These are phyloP conservation scores for Beta lomatogona DNA, from an alignment of 179 eudicot genomes.

Conservation along the genomic window DNA sequence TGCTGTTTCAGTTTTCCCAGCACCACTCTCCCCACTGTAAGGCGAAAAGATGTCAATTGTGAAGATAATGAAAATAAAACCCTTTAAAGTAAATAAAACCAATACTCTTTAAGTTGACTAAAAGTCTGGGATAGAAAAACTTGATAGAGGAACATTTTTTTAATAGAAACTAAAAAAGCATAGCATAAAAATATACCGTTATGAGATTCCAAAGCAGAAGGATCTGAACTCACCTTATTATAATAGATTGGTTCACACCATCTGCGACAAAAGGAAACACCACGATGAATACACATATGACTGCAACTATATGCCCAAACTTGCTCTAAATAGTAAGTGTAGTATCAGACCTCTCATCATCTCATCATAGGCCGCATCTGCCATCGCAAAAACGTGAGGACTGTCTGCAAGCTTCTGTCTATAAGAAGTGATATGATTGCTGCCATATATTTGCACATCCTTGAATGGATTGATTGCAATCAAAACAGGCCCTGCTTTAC, in stretches of 20 bases:
- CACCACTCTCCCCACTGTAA: slow-evolving; percentile 96
- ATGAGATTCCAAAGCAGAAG: slow-evolving; percentile 1
- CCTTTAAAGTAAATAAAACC: neutral
- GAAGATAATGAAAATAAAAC: neutral
- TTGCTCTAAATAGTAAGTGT: neutral
- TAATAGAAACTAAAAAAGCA: slow-evolving; percentile 1
- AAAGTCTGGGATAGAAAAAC: slow-evolving; percentile 10
- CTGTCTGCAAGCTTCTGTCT: slow-evolving; percentile 66
- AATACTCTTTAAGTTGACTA: neutral
- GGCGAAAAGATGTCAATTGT: slow-evolving; percentile 13
- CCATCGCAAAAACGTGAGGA: slow-evolving; percentile 88
- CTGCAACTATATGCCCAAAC: slow-evolving; percentile 8
- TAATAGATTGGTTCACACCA: slow-evolving; percentile 82
- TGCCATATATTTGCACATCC: slow-evolving; percentile 67
- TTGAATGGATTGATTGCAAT: slow-evolving; percentile 95
- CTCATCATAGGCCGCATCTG: slow-evolving; percentile 72
- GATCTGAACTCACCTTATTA: slow-evolving; percentile 64
- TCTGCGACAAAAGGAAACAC: slow-evolving; percentile 52
- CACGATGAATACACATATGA: slow-evolving; percentile 5
- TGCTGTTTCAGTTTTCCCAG: slow-evolving; percentile 98
- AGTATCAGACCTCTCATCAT: slow-evolving; percentile 78
- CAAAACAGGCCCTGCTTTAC: slow-evolving; percentile 90
- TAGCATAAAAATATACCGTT: neutral
- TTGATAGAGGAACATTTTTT: neutral
- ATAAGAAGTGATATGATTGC: slow-evolving; percentile 58